phyloP scores from a whole-genome alignment of 1,284 basidiomycete species.

The Nidula niveotomentosa region DNA sequence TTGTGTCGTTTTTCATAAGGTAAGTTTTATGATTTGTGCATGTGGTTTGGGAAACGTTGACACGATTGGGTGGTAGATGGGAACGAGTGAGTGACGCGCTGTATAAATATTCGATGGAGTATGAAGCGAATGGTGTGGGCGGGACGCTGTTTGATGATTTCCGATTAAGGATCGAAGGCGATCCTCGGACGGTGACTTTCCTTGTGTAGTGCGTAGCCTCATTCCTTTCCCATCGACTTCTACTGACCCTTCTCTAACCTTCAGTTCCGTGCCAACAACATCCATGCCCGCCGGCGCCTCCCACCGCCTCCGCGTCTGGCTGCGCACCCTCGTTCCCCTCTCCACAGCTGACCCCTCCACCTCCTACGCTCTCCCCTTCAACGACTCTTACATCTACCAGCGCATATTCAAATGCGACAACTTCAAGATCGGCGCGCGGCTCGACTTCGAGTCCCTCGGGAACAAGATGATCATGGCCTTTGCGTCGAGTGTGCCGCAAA shows the following conservation, averaged over 20 bases:
- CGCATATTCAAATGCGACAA: constrained; percentile 58
- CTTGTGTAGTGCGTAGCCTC: constrained; percentile 49
- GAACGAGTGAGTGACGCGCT: constrained; percentile 33
- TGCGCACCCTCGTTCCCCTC: constrained; percentile 35
- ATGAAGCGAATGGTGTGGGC: constrained; percentile 58
- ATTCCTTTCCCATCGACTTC: constrained; percentile 2
- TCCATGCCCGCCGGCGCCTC: constrained; percentile 53
- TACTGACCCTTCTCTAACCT: background rate
- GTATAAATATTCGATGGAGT: constrained; percentile 54
- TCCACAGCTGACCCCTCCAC: constrained; percentile 23
- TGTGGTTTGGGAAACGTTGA: no score
- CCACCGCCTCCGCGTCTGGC: constrained; percentile 60
- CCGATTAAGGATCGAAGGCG: constrained; percentile 45
- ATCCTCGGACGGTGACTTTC: constrained; percentile 51
- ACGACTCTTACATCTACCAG: constrained; percentile 53
- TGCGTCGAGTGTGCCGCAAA: constrained; percentile 31
- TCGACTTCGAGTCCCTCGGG: constrained; percentile 49
- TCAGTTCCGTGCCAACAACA: constrained; percentile 48
- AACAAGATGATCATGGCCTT: constrained; percentile 48
- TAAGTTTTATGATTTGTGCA: no score
- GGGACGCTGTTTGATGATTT: constrained; percentile 50
- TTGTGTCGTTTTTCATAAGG: constrained; percentile 51
- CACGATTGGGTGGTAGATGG: no score
- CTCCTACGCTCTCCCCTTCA: constrained; percentile 32
- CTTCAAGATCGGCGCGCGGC: constrained; percentile 55